Conservation (phyloP, 768 basidiomycete species). For the Pholiota conissans region DNA sequence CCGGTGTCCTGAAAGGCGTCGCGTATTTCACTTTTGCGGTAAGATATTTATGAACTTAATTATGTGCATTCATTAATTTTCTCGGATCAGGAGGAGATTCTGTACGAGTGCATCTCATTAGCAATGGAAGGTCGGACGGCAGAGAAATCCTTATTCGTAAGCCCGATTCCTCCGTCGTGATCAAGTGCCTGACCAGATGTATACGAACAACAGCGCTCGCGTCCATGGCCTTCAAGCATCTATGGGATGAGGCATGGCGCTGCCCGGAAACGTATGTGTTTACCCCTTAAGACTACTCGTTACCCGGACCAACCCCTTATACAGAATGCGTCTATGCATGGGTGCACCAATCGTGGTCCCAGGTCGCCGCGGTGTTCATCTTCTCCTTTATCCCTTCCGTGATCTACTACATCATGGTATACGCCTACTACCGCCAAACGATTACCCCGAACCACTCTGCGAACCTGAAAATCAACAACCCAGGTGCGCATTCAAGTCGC, state of each 20-base stretch:
- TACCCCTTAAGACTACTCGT: background rate
- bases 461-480: constrained; percentile 17
- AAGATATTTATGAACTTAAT: constrained; percentile 14
- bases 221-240: constrained; percentile 29
- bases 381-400: constrained; percentile 39
- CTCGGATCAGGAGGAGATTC: constrained; percentile 33
- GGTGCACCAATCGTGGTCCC: constrained; percentile 35
- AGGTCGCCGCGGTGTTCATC: constrained; percentile 35
- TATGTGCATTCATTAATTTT: background rate
- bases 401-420: constrained; percentile 34
- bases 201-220: constrained; percentile 25
- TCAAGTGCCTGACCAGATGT: background rate
- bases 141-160: constrained; percentile 39
- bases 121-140: constrained; percentile 31
- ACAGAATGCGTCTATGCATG: constrained; percentile 40
- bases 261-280: constrained; percentile 35
- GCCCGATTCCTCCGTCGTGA: constrained; percentile 1
- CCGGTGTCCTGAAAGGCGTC: constrained; percentile 34
- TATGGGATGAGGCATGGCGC: constrained; percentile 23
- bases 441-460: constrained; percentile 38
- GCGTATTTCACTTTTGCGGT: constrained; percentile 41
- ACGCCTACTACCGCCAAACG: constrained; percentile 40
- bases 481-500: background rate
- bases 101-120: constrained; percentile 35
- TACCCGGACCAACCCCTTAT: background rate